Conservation (phyloP, 805 yeast species). For the Zygosaccharomyces bailii region DNA sequence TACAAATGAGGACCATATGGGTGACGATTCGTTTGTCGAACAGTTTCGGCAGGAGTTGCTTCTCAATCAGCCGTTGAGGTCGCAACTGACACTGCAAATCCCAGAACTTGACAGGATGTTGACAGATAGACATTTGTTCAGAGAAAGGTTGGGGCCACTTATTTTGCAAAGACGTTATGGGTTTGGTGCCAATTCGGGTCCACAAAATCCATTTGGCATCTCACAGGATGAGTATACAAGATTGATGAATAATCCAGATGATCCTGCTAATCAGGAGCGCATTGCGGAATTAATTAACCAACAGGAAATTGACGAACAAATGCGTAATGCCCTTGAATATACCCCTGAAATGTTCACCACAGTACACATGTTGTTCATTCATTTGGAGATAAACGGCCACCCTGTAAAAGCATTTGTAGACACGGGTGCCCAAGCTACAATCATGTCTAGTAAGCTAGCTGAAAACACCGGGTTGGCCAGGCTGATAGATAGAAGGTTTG, state of each 20-base stretch:
- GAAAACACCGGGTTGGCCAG: conserved; percentile 65
- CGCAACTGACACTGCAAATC: conserved; percentile 37
- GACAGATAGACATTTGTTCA: conserved; percentile 48
- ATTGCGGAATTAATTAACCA: conserved; percentile 66
- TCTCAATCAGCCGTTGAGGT: conserved; percentile 40
- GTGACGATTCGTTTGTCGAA: conserved; percentile 40
- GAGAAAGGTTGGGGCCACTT: conserved; percentile 38
- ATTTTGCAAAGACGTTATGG: conserved; percentile 35
- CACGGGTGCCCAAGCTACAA: conserved; percentile 91
- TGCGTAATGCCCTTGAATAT: conserved; percentile 74
- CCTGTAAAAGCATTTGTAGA: conserved; percentile 92
- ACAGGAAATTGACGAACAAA: conserved; percentile 74
- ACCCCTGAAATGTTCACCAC: conserved; percentile 86
- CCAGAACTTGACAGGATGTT: conserved; percentile 49
- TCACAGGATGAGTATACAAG: conserved; percentile 47
- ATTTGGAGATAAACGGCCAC: conserved; percentile 71
- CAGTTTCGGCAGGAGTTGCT: conserved; percentile 47
- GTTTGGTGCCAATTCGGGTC: conserved; percentile 6
- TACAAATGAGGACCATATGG: conserved; percentile 6
- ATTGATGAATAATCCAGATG: conserved; percentile 62
- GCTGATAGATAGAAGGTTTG: conserved; percentile 73
- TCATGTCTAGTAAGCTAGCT: conserved; percentile 75
- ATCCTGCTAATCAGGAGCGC: conserved; percentile 61
- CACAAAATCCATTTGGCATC: conserved; percentile 34
- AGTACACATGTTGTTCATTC: conserved; percentile 80